These are phyloP conservation scores for Hanseniaspora guilliermondii DNA, from an alignment of 805 yeast genomes.

Conservation along the genomic window DNA sequence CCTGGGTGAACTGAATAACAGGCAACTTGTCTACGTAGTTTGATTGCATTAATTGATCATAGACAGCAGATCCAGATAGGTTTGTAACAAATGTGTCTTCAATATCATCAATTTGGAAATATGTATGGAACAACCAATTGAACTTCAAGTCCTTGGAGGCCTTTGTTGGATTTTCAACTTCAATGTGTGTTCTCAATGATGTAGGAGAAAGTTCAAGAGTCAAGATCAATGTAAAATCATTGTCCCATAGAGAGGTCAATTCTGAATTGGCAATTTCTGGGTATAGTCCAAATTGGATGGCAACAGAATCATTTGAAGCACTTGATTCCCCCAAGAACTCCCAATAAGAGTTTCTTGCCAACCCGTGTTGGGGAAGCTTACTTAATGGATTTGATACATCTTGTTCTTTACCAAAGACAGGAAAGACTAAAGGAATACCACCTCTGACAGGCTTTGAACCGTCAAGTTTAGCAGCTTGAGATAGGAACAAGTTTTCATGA, in stretches of 20 bases:
- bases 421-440: conserved; percentile 93
- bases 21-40: conserved; percentile 63
- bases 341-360: conserved; percentile 85
- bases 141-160: conserved; percentile 51
- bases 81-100: conserved; percentile 68
- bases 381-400: conserved; percentile 39
- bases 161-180: conserved; percentile 57
- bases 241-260: conserved; percentile 45
- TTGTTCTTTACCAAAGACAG: conserved; percentile 61
- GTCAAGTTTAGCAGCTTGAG: conserved; percentile 67
- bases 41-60: conserved; percentile 61
- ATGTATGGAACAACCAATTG: conserved; percentile 92
- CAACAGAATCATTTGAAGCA: conserved; percentile 42
- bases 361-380: conserved; percentile 86
- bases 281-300: conserved; percentile 81
- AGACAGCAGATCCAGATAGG: conserved; percentile 56
- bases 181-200: conserved; percentile 54
- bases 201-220: conserved; percentile 51
- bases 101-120: conserved; percentile 62
- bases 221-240: conserved; percentile 65
- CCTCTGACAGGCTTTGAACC: conserved; percentile 94
- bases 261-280: conserved; percentile 69
- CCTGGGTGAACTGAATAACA: conserved; percentile 57
- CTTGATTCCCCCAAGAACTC: conserved; percentile 81
- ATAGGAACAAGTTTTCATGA: conserved; percentile 73